Evolutionary conservation across 2,329 filamentous ascomycete genomes (phyloP).

Genomic region (Fusarium annulatum): DNA sequence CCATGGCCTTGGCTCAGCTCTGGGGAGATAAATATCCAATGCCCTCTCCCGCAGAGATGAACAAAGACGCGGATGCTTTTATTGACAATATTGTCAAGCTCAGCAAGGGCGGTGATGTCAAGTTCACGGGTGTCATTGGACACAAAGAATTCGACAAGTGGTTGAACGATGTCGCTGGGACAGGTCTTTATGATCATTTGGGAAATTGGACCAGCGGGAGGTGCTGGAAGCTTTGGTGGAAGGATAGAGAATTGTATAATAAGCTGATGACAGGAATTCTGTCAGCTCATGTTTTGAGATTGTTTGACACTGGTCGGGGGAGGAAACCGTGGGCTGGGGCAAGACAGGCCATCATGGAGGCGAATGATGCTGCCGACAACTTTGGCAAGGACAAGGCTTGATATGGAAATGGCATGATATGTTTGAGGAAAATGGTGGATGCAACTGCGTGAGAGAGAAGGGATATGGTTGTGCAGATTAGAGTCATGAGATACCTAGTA

Average conservation of each 20-base stretch:
- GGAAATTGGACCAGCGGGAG: not conserved
- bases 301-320: not conserved
- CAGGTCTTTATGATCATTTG: not conserved
- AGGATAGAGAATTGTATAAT: not conserved
- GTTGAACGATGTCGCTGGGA: not conserved
- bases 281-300: not conserved
- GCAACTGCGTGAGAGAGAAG: fast-evolving
- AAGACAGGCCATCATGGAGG: not conserved
- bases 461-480: not conserved
- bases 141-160: not conserved
- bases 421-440: not conserved
- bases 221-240: not conserved
- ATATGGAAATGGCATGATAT: fast-evolving
- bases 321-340: not conserved
- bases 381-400: not conserved
- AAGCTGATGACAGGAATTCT: not conserved
- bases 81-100: not conserved
- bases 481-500: not conserved
- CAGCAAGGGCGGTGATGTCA: not conserved
- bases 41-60: not conserved
- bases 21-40: not conserved
- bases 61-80: not conserved
- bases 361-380: not conserved
- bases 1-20: not conserved
- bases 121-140: not conserved